These are phyloP conservation scores for Hibiscus mutabilis DNA, from an alignment of 345 rosid genomes.

Conservation along the genomic window DNA sequence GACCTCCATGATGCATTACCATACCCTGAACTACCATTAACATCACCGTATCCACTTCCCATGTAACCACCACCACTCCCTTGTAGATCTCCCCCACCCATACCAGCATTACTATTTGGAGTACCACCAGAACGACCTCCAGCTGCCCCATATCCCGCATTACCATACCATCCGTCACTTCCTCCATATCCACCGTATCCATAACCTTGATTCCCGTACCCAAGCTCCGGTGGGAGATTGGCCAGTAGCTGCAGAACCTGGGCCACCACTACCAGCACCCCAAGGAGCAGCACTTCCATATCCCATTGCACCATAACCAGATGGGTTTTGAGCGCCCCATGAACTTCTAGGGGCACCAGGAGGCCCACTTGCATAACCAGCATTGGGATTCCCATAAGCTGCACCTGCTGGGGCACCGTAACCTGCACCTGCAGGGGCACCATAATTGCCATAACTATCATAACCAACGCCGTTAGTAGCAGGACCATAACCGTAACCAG, in stretches of 20 bases:
- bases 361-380: slow-evolving; percentile 81
- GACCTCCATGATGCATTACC: slow-evolving; percentile 68
- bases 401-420: slow-evolving; percentile 69
- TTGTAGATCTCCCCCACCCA: slow-evolving; percentile 47
- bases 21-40: slow-evolving; percentile 51
- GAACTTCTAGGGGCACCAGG: slow-evolving; percentile 64
- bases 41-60: slow-evolving; percentile 36
- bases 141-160: slow-evolving; percentile 60
- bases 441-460: slow-evolving; percentile 67
- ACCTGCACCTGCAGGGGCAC: slow-evolving; percentile 42
- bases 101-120: slow-evolving; percentile 41
- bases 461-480: slow-evolving; percentile 72
- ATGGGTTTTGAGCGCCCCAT: slow-evolving; percentile 71
- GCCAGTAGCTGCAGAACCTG: slow-evolving; percentile 42
- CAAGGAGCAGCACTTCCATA: slow-evolving; percentile 51
- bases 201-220: background rate
- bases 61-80: slow-evolving; percentile 32
- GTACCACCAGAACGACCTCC: slow-evolving; percentile 66
- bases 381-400: slow-evolving; percentile 66
- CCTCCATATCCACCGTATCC: slow-evolving; percentile 43
- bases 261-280: slow-evolving; percentile 42
- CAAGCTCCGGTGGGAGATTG: slow-evolving; percentile 66
- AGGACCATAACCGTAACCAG: slow-evolving; percentile 84
- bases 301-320: slow-evolving; percentile 81
- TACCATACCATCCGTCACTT: slow-evolving; percentile 72